Evolutionary conservation across 1,139 yeast genomes (phyloP).

Genomic region (Pichia inconspicua): DNA sequence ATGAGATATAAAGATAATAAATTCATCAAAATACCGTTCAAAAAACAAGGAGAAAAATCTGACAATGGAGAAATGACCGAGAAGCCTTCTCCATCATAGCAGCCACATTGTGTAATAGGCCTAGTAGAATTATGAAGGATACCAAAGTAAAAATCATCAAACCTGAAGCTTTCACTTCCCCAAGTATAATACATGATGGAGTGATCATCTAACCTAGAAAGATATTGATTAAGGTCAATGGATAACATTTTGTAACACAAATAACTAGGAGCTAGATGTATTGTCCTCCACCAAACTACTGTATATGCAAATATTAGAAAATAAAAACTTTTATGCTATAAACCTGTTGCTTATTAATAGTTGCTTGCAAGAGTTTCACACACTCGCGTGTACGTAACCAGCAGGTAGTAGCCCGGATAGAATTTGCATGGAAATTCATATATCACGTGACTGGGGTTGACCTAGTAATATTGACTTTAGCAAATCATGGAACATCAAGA

Average conservation of each 20-base stretch:
- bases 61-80: conserved; percentile 57
- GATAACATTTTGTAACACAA: conserved; percentile 1
- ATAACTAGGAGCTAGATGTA: no score
- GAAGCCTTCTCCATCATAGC: conserved; percentile 59
- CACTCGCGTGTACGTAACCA: no score
- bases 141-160: not conserved
- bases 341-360: no score
- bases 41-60: conserved; percentile 77
- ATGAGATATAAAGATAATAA: conserved; percentile 46
- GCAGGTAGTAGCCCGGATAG: no score
- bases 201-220: conserved; percentile 2
- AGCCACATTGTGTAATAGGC: conserved; percentile 25
- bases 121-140: not conserved
- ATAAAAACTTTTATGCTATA: no score
- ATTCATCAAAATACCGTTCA: conserved; percentile 60
- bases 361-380: no score
- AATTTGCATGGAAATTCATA: no score
- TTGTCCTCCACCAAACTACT: no score
- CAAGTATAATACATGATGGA: not conserved
- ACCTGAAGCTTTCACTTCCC: not conserved
- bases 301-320: no score
- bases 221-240: conserved; percentile 2
- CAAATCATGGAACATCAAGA: no score
- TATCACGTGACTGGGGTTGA: no score
- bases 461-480: no score